These are phyloP conservation scores for Pyricularia sp. DNA, from an alignment of 2,329 filamentous ascomycete species.

Conservation along the genomic window DNA sequence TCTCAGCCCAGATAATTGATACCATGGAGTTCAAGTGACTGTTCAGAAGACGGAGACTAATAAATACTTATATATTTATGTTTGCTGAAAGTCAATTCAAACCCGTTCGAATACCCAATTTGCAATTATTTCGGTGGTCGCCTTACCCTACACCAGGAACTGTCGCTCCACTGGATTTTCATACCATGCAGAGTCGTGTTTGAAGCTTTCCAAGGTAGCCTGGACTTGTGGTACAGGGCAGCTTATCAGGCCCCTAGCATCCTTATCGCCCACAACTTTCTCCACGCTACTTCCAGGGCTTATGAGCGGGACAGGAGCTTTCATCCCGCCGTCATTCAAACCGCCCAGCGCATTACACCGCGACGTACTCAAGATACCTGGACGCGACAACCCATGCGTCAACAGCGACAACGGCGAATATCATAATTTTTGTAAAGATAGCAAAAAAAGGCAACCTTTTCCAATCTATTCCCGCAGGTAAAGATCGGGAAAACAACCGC, in stretches of 20 bases:
- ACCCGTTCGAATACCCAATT: background rate
- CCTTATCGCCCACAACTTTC: background rate
- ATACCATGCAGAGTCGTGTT: background rate
- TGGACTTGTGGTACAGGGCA: background rate
- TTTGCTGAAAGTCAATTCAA: background rate
- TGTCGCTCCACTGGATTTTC: background rate
- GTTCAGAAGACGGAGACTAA: background rate
- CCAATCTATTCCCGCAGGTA: background rate
- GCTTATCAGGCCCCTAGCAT: background rate
- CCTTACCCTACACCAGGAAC: background rate
- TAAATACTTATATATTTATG: background rate
- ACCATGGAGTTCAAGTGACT: background rate
- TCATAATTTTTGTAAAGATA: background rate
- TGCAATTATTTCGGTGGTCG: background rate
- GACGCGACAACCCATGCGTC: background rate
- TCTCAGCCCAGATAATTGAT: background rate
- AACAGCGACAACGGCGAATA: background rate
- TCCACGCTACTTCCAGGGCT: background rate
- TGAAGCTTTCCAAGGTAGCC: background rate
- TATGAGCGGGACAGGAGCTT: background rate
- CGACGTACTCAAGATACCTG: background rate
- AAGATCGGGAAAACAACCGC: background rate
- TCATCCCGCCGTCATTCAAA: background rate
- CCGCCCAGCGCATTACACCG: background rate
- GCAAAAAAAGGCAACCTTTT: background rate